A percentile compares a stretch with the other conserved stretches of the same genome.
Evolutionary conservation across 148 eudicot species (phyloP).

Genomic region (Diospyros lotus): DNA sequence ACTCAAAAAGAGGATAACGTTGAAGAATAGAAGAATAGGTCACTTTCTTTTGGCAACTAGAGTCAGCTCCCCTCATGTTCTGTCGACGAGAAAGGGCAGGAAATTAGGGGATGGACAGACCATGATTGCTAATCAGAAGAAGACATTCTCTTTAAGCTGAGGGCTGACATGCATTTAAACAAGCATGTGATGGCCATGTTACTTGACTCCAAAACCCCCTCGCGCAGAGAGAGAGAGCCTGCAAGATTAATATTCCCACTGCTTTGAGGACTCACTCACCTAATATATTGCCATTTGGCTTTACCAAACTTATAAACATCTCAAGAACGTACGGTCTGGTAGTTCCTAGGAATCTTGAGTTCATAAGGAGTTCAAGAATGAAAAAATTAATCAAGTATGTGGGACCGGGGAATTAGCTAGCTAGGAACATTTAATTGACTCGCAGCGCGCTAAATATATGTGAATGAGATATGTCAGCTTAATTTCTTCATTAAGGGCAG

Average conservation of each 20-base stretch:
- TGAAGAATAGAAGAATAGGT: too few relatives aligned
- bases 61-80: background rate
- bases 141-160: background rate
- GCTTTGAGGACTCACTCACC: background rate
- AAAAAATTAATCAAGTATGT: too few relatives aligned
- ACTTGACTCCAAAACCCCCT: constrained; percentile 1
- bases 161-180: background rate
- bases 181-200: constrained; percentile 9
- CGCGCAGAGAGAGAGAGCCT: background rate
- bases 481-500: too few relatives aligned
- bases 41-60: background rate
- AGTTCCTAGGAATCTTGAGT: too few relatives aligned
- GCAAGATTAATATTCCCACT: background rate
- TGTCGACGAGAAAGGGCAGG: background rate
- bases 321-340: background rate
- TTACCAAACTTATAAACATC: background rate
- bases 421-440: too few relatives aligned
- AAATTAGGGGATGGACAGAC: background rate
- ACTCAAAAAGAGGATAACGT: too few relatives aligned
- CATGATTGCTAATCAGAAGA: background rate
- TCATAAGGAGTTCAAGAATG: too few relatives aligned
- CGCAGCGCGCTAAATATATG: too few relatives aligned
- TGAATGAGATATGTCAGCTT: too few relatives aligned
- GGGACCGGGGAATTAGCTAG: too few relatives aligned
- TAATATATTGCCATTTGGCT: background rate